Evolutionary conservation across 306 rosid species (phyloP).

Genomic region (Cicer judaicum): DNA sequence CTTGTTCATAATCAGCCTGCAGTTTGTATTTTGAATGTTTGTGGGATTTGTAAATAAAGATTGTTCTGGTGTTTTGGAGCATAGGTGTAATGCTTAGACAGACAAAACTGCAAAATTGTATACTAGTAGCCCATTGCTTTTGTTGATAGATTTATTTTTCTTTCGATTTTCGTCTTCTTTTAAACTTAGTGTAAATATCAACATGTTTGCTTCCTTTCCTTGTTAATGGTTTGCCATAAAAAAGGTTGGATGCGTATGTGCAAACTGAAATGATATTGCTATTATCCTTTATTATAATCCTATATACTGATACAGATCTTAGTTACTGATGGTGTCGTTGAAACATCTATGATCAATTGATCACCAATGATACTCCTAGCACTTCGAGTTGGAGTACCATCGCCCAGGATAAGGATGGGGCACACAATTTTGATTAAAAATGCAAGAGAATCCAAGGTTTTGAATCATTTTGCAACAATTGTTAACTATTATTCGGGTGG

Average conservation of each 20-base stretch:
- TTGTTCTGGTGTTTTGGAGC: slow-evolving; percentile 38
- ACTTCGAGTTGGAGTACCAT: no score
- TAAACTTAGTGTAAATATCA: slow-evolving; percentile 32
- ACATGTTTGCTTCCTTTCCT: slow-evolving; percentile 25
- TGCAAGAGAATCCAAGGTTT: no score
- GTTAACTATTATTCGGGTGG: no score
- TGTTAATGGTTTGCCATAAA: slow-evolving; percentile 21
- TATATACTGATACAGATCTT: no score
- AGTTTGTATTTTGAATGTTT: slow-evolving; percentile 32
- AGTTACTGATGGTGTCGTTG: no score
- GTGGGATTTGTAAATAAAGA: slow-evolving; percentile 39
- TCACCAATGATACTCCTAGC: no score
- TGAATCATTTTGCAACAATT: no score
- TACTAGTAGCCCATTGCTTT: slow-evolving; percentile 27
- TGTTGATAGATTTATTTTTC: background rate
- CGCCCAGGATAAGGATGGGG: no score
- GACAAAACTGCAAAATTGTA: slow-evolving; percentile 33
- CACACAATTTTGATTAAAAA: no score
- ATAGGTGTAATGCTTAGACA: slow-evolving; percentile 10
- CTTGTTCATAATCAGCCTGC: slow-evolving; percentile 6
- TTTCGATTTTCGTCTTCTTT: background rate
- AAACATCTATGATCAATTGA: no score
- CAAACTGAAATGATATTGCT: background rate
- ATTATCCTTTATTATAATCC: background rate
- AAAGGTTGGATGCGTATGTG: background rate